phyloP scores from a whole-genome alignment of 169 alveolate species.

The Cryptosporidium baileyi region DNA sequence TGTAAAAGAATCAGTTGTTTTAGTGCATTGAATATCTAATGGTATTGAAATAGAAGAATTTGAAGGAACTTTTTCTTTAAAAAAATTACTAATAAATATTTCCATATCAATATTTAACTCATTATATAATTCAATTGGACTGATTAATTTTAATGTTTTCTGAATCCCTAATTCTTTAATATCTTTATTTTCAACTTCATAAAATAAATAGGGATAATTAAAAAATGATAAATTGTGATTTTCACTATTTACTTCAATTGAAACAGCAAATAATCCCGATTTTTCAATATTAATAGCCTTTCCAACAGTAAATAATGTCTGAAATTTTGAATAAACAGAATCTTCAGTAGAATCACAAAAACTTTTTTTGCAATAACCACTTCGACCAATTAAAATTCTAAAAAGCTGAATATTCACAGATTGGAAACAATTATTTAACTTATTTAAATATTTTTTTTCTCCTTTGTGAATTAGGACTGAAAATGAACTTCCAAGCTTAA shows the following conservation, averaged over 20 bases:
- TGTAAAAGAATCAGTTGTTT: background rate
- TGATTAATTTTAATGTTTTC: background rate
- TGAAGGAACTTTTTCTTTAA: background rate
- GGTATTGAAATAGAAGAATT: background rate
- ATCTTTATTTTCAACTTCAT: slow-evolving; percentile 4
- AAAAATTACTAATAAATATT: background rate
- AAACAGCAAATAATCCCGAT: slow-evolving; percentile 20
- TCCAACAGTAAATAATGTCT: background rate
- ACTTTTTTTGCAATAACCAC: background rate
- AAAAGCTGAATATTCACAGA: slow-evolving; percentile 11
- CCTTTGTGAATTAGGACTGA: background rate
- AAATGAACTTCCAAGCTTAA: background rate
- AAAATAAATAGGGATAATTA: slow-evolving; percentile 15
- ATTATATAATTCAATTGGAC: slow-evolving; percentile 15
- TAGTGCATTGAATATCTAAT: background rate
- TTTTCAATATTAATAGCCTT: slow-evolving; percentile 30
- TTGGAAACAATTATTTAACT: slow-evolving; percentile 30
- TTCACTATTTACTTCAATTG: background rate
- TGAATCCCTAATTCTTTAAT: background rate
- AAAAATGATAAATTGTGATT: background rate
- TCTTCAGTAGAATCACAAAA: background rate
- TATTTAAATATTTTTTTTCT: background rate
- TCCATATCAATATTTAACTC: slow-evolving; percentile 7
- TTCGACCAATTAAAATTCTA: background rate
- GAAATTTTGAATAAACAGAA: background rate